Evolutionary conservation across 805 yeast genomes (phyloP), one percentile per base, ranked within the genome.

Genomic region (Kuraishia molischiana): DNA sequence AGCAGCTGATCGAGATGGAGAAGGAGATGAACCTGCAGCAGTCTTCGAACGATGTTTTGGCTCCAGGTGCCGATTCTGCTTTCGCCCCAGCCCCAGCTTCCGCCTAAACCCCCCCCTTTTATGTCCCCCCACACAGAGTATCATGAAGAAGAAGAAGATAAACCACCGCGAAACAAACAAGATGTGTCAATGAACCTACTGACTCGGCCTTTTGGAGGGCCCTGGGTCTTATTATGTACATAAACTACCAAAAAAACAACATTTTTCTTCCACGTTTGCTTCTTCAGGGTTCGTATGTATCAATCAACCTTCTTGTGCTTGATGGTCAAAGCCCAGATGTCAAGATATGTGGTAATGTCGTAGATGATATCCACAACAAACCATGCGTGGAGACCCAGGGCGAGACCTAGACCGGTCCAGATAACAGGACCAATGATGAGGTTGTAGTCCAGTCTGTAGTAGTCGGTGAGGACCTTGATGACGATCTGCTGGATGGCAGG

Each of bases 1-100:
- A 87, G 58, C 97, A 90, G 67, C 74, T 89, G 59, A 77, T 80
- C 56, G 97, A 89, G 66, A 74, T 85, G 80, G 97, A 89, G 69
- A 86, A 84, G 67, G 92, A 87, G 57, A 79, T 86, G 72, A 77
- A 81, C 41, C 65, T 82, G 54, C 90, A 82, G 60, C 82, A 79
- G 59, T 79, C 81, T 44, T 81, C 87, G 19, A 79, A 75, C 52
- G 87, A 79, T 41, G 73, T 82, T 34, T 64, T 83, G 51, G 82
- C 86, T 32, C 78, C 82, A 44, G 83, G 84, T 44, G 70, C 78
- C 31, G 75, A 68, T 52, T 62, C 61, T 33, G 71, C 69, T 15
- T 49, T 52, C 51, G 37, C 38, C 20, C 36, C 45, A 17, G 37
- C 45, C 24, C 40, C 45, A 24, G 35, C 34, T 34, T 41, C n/a